phyloP scores from a whole-genome alignment of 78 protist species.

The Dictyostelium purpureum region DNA sequence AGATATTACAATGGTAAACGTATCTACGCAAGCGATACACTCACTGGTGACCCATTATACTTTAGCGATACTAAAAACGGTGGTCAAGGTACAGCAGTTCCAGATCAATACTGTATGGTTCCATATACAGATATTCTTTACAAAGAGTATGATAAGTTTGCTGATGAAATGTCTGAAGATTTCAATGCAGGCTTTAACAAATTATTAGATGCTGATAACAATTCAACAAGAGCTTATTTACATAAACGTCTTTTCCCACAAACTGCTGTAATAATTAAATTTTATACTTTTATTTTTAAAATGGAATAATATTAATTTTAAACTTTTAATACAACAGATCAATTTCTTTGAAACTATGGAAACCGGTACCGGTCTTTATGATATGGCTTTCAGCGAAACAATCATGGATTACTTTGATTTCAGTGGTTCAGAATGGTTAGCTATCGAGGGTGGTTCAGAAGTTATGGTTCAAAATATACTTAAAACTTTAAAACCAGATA shows the following conservation, averaged over 20 bases:
- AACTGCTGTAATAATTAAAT: background rate
- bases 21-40: background rate
- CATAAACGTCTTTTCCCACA: background rate
- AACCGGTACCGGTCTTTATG: slow-evolving; percentile 8
- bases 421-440: background rate
- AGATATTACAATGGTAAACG: background rate
- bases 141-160: background rate
- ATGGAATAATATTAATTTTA: too few species aligned
- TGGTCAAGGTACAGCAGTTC: background rate
- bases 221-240: slow-evolving; percentile 1
- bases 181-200: slow-evolving; percentile 14
- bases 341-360: slow-evolving; percentile 1
- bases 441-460: slow-evolving; percentile 14
- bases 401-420: slow-evolving; percentile 1
- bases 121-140: background rate
- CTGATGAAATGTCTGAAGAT: background rate
- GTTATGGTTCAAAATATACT: background rate
- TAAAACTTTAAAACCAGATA: background rate
- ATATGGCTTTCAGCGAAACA: background rate
- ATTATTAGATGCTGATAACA: background rate
- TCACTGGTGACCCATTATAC: background rate
- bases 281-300: background rate
- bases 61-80: background rate
- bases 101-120: background rate
- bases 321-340: background rate